These are phyloP conservation scores for Triticum urartu DNA, from an alignment of 176 grass and related monocot species.

Conservation along the genomic window DNA sequence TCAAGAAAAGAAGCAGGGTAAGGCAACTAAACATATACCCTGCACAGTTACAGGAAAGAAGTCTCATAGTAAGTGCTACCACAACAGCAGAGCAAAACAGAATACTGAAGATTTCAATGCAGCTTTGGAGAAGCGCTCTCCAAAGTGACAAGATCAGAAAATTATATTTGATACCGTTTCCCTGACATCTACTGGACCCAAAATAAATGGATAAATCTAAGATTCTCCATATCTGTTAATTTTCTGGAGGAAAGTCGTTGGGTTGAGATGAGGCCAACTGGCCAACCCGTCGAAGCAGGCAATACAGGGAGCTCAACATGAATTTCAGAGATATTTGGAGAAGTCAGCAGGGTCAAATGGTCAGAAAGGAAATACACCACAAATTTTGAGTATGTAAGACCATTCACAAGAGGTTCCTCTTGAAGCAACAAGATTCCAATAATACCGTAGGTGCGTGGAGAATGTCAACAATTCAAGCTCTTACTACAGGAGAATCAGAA, in stretches of 20 bases:
- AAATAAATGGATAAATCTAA: not conserved
- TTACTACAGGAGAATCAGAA: conserved; percentile 4
- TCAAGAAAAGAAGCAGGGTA: not conserved
- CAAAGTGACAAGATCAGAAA: not conserved
- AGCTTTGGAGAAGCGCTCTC: not conserved
- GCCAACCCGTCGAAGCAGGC: not conserved
- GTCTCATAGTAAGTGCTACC: not conserved
- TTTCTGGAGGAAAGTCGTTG: not conserved
- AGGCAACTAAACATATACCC: not conserved
- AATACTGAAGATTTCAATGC: not conserved
- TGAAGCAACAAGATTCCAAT: too few species aligned
- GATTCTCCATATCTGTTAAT: not conserved
- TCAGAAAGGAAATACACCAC: not conserved
- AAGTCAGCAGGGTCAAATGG: not conserved
- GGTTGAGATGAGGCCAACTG: not conserved
- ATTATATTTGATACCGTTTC: not conserved
- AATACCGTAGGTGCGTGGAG: not conserved
- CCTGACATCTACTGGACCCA: not conserved
- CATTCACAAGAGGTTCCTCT: not conserved
- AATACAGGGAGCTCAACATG: not conserved
- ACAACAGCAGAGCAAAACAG: not conserved
- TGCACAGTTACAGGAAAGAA: not conserved
- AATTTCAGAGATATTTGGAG: not conserved
- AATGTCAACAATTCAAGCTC: not conserved
- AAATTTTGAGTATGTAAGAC: not conserved